Base-by-base conservation (phyloP, 495 filamentous ascomycete genomes). In the Lasiosphaeria ovina region DNA sequence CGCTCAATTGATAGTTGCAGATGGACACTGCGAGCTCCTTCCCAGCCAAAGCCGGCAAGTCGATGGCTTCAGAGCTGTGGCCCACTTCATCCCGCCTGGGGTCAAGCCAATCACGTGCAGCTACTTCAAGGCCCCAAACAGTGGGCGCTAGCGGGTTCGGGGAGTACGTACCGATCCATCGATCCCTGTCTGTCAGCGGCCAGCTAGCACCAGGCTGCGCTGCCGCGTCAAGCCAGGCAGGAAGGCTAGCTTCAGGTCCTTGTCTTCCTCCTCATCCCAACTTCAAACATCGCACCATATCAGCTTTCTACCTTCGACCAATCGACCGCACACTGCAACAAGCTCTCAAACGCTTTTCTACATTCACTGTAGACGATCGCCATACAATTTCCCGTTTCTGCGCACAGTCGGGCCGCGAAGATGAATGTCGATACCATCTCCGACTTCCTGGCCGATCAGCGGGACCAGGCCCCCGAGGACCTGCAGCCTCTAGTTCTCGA, bases 361-460 rank as follows among this genome's bases (percentile, higher is more conserved):
- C 12, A 9, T 42, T 42, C 5, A 47, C 16, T 47, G 4, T n/a
- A 47, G 12, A 42, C 44, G 16, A 5, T 14, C 11, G 5, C 7
- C 51, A 12, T 14, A 36, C 51, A 36, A 16, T 9, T 8, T 9
- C 24, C 24, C 24, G 24, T 24, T 24, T 24, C 24, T 24, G 24
- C 38, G 4, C n/a, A 36, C 38, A 24, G 16, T 54, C 53, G 55
- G 35, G 12, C n/a, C 36, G 35, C 40, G 24, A 57, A 42, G 44
- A 57, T 57, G 55, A 57, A 49, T 76, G 84, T 85, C 76, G 88
- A 95, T 72, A 88, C 87, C 65, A 92, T 99, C 74, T 82, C 91
- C 70, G 89, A 96, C 76, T 93, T 97, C 80, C 88, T 99, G 59
- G 83, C 83, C 58, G 88, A 93, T 59, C 90, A 94, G 81, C 89